Evolutionary conservation across 192 early-diverging fungal genomes (phyloP), one percentile per base, ranked within the genome.

Genomic region (Coemansia sp.): DNA sequence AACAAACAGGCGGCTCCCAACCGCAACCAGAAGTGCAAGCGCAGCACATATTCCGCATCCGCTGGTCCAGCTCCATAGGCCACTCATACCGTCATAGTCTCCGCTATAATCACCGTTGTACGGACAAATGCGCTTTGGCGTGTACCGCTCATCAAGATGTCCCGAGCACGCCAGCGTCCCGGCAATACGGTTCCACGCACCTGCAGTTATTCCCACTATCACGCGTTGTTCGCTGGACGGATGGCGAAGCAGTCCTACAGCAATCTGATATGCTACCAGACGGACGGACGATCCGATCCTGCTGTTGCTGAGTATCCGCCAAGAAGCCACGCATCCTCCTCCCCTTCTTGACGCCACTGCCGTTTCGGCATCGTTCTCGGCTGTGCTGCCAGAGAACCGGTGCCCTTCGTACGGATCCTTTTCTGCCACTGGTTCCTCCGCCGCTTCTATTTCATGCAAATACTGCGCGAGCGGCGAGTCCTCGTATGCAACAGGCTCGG

Each of bases 381-480:
- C 15, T 53, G 45, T 6, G 5, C 39, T 26, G 0, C 12, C 21
- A 26, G 21, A 54, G 19, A 3, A 11, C 9, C 11, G 19, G 21
- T 10, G 5, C 21, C 7, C 21, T 12, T 54, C 19, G 16, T 60
- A 23, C 4, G 44, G 18, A 5, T 64, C 39, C 13, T 66, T 58
- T 7, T 82, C 69, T n/a, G 50, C 37, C 10, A 82, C 61, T 2
- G 68, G 42, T 11, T 64, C 23, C 44, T 77, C 80, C 1, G 63
- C 18, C 1, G 71, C 64, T 8, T 62, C 75, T 11, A 74, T 56
- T 16, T 82, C 80, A 16, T 58, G 63, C 19, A 82, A 58, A 59
- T 82, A 82, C 54, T 82, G 61, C 7, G 57, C 80, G 1, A 82
- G 63, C 0, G 80, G 80, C 42, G 80, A 82, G 71, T 82, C 75